Evolutionary conservation across 345 rosid species (phyloP).

Genomic region (Mangifera indica): DNA sequence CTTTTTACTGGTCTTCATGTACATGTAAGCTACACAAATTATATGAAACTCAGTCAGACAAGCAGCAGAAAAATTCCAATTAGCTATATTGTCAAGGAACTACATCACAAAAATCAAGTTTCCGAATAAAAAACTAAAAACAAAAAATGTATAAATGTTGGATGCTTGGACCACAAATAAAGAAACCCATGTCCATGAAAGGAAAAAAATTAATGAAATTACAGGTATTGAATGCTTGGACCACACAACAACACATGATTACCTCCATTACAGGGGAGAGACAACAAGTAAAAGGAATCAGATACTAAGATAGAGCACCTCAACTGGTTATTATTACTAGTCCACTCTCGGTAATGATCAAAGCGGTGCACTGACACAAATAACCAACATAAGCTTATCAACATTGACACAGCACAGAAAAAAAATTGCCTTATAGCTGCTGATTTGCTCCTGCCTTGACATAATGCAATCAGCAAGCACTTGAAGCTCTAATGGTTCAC

Average conservation of each 20-base stretch:
- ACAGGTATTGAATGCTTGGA: constrained; percentile 17
- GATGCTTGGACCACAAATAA: constrained; percentile 26
- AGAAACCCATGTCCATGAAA: constrained; percentile 2
- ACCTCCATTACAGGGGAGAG: constrained; percentile 6
- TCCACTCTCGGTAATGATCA: not conserved
- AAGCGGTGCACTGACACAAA: not conserved
- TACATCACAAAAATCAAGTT: not conserved
- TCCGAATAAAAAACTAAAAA: not conserved
- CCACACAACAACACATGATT: constrained; percentile 23
- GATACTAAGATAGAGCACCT: not conserved
- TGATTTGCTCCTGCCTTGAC: constrained; percentile 5
- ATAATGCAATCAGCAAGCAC: not conserved
- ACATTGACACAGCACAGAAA: not conserved
- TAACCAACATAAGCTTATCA: not conserved
- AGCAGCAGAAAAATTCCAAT: constrained; percentile 11
- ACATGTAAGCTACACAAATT: constrained; percentile 44
- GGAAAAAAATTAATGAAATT: not conserved
- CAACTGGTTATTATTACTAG: constrained; percentile 1
- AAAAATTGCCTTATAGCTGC: constrained; percentile 4
- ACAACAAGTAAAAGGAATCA: constrained; percentile 13
- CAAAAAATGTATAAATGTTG: constrained; percentile 5
- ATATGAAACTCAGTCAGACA: constrained; percentile 11
- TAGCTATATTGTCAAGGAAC: constrained; percentile 6
- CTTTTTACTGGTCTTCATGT: constrained; percentile 54
- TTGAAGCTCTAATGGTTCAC: not conserved